Evolutionary conservation across 2,329 filamentous ascomycete genomes (phyloP).

Genomic region (Penicillium freii): DNA sequence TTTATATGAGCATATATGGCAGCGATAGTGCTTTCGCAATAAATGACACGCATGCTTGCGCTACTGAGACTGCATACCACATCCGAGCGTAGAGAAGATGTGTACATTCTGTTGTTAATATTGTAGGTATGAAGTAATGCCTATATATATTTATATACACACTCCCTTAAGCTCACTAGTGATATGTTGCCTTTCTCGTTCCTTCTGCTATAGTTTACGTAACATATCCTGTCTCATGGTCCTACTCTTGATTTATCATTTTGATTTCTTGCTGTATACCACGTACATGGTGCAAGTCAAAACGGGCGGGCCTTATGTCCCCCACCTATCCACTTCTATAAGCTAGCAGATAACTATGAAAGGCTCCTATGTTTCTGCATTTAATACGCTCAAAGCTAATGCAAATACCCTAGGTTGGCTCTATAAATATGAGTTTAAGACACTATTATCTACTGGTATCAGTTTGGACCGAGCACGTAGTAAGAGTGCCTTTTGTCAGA

Average conservation of each 20-base stretch:
- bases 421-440: background rate
- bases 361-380: background rate
- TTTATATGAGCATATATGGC: background rate
- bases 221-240: background rate
- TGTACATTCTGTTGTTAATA: background rate
- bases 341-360: background rate
- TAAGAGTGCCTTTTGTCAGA: background rate
- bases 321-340: background rate
- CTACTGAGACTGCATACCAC: background rate
- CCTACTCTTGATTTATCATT: background rate
- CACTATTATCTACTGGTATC: background rate
- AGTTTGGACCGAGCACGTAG: background rate
- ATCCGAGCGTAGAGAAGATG: too few relatives aligned
- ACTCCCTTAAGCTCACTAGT: background rate
- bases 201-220: background rate
- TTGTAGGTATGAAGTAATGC: background rate
- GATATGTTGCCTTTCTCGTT: background rate
- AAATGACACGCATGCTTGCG: too few relatives aligned
- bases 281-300: background rate
- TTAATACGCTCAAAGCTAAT: background rate
- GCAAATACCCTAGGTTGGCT: background rate
- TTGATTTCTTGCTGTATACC: background rate
- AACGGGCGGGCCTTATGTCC: background rate
- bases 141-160: background rate
- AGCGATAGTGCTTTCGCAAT: background rate